Evolutionary conservation across 2,329 filamentous ascomycete genomes (phyloP).

Genomic region (Talaromyces sp.): DNA sequence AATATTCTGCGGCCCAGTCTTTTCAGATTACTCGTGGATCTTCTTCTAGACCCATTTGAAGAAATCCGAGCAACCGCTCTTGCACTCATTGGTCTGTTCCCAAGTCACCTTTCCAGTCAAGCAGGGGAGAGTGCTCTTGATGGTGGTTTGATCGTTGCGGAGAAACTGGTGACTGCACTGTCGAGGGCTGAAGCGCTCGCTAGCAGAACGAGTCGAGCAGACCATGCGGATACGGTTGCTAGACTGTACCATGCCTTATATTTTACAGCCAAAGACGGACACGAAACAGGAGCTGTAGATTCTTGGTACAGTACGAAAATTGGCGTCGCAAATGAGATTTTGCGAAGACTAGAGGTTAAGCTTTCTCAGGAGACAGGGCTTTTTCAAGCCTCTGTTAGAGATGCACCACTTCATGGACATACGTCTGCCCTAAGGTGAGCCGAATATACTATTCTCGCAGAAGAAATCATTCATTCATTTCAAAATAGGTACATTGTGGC

Average conservation of each 20-base stretch:
- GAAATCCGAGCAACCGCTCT: slow-evolving; percentile 68
- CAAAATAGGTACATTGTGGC: slow-evolving; percentile 49
- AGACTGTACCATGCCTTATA: slow-evolving; percentile 70
- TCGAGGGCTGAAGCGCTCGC: slow-evolving; percentile 37
- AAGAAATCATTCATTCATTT: slow-evolving; percentile 16
- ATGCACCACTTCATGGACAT: slow-evolving; percentile 66
- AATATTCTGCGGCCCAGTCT: slow-evolving; percentile 41
- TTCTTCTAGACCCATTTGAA: slow-evolving; percentile 86
- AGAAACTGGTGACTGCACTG: slow-evolving; percentile 32
- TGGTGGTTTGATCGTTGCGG: slow-evolving; percentile 20
- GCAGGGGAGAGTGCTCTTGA: slow-evolving; percentile 14
- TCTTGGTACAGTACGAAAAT: slow-evolving; percentile 40
- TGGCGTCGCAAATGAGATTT: slow-evolving; percentile 55
- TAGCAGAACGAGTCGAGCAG: slow-evolving; percentile 70
- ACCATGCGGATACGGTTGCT: slow-evolving; percentile 89
- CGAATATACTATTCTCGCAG: neutral
- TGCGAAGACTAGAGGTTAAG: slow-evolving; percentile 63
- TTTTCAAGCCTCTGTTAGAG: slow-evolving; percentile 63
- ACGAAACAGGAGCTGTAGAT: slow-evolving; percentile 21
- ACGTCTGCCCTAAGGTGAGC: slow-evolving; percentile 63
- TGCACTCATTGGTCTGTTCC: slow-evolving; percentile 43
- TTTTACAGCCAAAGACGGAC: slow-evolving; percentile 48
- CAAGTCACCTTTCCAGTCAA: slow-evolving; percentile 24
- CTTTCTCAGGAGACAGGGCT: slow-evolving; percentile 61
- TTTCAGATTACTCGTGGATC: slow-evolving; percentile 64